Percentiles rank a stretch among this genome's conserved stretches.
Evolutionary conservation across 192 early-diverging fungal species (phyloP).

Genomic region (Entrophospora sp.): DNA sequence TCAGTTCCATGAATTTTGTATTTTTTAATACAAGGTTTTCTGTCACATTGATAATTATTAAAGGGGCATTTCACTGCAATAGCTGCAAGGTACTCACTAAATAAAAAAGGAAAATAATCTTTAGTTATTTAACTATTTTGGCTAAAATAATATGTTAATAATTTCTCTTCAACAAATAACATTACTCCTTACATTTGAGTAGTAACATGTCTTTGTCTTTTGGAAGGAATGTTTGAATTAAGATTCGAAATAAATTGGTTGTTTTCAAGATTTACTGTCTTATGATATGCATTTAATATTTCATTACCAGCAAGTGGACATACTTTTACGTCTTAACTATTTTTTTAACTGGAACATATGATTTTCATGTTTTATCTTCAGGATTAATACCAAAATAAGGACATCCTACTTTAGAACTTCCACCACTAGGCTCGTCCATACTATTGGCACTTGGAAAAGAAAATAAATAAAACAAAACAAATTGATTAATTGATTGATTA

Average conservation of each 20-base stretch:
- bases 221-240: not conserved
- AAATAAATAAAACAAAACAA: too few relatives aligned
- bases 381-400: not conserved
- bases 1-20: not conserved
- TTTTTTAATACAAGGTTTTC: not conserved
- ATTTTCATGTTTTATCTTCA: not conserved
- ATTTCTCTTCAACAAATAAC: too few relatives aligned
- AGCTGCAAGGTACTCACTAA: not conserved
- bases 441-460: too few relatives aligned
- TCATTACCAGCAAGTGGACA: not conserved
- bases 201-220: not conserved
- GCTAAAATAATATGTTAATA: too few relatives aligned
- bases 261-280: not conserved
- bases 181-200: not conserved
- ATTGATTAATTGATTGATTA: not conserved
- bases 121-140: too few relatives aligned
- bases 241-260: not conserved
- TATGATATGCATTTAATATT: not conserved
- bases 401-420: not conserved
- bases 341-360: not conserved
- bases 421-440: not conserved
- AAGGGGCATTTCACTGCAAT: not conserved
- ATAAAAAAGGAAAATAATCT: not conserved
- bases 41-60: not conserved
- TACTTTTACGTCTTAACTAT: not conserved